Evolutionary conservation across 768 basidiomycete genomes (phyloP), one percentile per base, ranked within the genome.

Genomic region (Boletus vermiculosoides): DNA sequence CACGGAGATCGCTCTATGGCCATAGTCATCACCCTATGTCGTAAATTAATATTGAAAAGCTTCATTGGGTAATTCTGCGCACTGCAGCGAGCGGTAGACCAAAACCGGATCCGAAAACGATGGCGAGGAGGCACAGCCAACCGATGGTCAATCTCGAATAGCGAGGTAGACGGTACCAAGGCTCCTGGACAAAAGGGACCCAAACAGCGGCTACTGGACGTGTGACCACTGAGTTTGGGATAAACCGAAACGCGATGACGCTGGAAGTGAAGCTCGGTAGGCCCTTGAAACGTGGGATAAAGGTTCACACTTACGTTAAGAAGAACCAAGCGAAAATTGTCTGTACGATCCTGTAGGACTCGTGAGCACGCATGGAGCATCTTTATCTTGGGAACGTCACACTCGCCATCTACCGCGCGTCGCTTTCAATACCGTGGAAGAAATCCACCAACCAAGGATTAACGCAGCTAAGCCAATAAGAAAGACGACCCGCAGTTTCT

Each of bases 361-460:
- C 30, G 23, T 58, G 55, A 59, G 60, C 42, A 45, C 20, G 12
- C 36, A 31, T 4, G 40, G 18, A 20, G 20, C 18, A 50, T 23
- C 23, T 13, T 4, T n/a, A 6, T 1, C 23, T 13, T 4, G 25
- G 57, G 25, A 57, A 61, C 28, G 33, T 37, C 13, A 47, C 41
- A 56, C 76, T 58, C 73, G 83, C 89, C 91, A 94, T 75, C 89
- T 79, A 71, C 83, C 85, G 50, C 91, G 83, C 4, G 92, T 92
- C 6, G 78, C 83, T 52, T 76, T 63, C 48, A 93, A 72, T 13
- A 91, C 69, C 0, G 83, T 91, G 10, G 91, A 74, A 57, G 86
- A 87, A 36, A 94, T 85, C 91, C 91, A 94, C 91, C 91, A 94
- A 41, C 82, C 91, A 42, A 92, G 75, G 61, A 94, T 90, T 49